Conservation (phyloP, 306 rosid genomes). For the Rosa multiflora region DNA sequence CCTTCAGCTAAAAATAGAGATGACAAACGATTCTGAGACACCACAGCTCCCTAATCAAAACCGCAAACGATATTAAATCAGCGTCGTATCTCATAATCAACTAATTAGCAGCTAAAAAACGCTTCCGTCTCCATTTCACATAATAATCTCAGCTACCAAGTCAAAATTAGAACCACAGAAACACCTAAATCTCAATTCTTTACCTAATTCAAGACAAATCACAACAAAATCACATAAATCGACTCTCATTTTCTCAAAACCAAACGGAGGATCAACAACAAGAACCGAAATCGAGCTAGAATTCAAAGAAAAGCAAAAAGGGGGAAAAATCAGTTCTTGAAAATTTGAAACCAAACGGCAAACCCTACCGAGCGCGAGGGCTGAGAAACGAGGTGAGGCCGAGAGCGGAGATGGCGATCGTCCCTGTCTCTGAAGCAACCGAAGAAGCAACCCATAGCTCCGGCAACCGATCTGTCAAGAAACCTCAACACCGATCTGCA, state of each 20-base stretch:
- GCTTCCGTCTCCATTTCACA: not conserved
- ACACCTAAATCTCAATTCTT: not conserved
- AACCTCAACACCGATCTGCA: constrained; percentile 53
- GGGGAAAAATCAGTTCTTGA: not conserved
- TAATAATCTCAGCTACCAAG: constrained; percentile 5
- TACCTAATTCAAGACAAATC: not conserved
- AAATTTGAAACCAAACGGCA: not conserved
- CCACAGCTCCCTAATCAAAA: constrained; percentile 48
- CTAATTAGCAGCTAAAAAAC: constrained; percentile 1
- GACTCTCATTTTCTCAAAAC: not conserved
- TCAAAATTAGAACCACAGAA: not conserved
- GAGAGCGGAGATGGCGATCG: constrained; percentile 37
- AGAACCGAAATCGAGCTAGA: not conserved
- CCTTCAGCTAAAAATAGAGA: constrained; percentile 65
- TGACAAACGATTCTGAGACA: constrained; percentile 52
- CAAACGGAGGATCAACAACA: not conserved
- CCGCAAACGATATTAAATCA: constrained; percentile 11
- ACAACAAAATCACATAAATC: no score
- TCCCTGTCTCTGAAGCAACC: constrained; percentile 69
- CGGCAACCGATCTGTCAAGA: constrained; percentile 54
- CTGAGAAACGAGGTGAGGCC: constrained; percentile 32
- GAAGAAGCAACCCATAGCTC: constrained; percentile 88
- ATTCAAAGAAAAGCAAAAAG: not conserved
- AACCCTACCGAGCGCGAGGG: constrained; percentile 36
- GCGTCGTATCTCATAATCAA: not conserved